Base-by-base conservation (phyloP, 1,139 yeast species). In the Suhomyces taliae region DNA sequence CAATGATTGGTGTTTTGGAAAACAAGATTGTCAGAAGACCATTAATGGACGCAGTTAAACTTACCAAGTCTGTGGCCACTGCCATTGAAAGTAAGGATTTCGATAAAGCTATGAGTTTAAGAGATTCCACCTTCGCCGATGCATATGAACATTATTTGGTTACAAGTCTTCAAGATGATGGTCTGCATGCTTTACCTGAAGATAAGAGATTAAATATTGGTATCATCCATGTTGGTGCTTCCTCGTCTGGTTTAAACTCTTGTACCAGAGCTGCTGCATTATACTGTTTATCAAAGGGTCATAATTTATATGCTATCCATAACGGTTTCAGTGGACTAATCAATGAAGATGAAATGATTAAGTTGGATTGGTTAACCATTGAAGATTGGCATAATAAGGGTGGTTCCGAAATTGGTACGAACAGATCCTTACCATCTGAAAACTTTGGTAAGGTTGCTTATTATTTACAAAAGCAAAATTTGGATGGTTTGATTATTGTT, bases 331-430 rank as follows among this genome's bases (percentile, higher is more conserved):
- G 83, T 34, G 95, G 95, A 12, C 76, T 87, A 56, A 78, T 88
- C n/a, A 79, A 87, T 64, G 87, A 86, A 57, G 93, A 85, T 54
- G 77, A 86, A 6, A 82, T 87, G 36, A 73, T 76, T 49, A 76
- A 78, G 56, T 70, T 87, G 42, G 68, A 74, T 40, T 87, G 90
- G 90, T 65, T 82, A 49, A 85, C 83, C 49, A 84, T 86, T 45
- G 87, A 83, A 62, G 83, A 82, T 45, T 87, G 91, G 90, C 82
- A 82, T 58, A 81, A 84, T 42, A 59, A 78, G 46, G 95, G 95
- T 61, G 95, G 95, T 43, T 84, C 90, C 3, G 93, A 85, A 62
- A 84, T 87, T 46, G 95, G 95, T 61, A 87, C 95, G 41, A 87
- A 87, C 68, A 75, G 95, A 63, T 71, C 82, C 39, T 78, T 87